Evolutionary conservation across 352 stramenopile species (phyloP).

Genomic region (Saprolegnia parasitica): DNA sequence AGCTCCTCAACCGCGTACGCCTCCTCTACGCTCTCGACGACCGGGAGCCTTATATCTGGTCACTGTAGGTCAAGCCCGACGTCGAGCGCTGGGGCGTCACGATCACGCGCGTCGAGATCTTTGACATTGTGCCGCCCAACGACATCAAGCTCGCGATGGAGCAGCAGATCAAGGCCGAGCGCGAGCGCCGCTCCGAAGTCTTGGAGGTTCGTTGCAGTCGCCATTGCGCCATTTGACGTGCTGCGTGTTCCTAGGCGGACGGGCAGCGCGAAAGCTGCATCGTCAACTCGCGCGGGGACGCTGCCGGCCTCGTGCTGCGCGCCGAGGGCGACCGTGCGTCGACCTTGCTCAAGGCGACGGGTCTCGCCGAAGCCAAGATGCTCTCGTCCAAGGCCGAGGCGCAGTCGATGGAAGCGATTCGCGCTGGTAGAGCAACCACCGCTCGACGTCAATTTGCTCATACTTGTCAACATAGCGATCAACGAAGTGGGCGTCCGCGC

Average conservation of each 20-base stretch:
- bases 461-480: conserved; percentile 30
- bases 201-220: conserved; percentile 26
- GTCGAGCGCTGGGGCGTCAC: conserved; percentile 37
- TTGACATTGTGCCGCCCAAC: conserved; percentile 36
- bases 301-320: conserved; percentile 33
- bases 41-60: too few relatives aligned
- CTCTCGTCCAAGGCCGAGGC: conserved; percentile 35
- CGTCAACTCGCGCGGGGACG: conserved; percentile 34
- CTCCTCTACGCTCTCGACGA: not conserved
- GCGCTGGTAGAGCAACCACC: conserved; percentile 30
- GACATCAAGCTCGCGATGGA: conserved; percentile 39
- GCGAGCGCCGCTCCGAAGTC: conserved; percentile 33
- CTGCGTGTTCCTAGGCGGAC: too few relatives aligned
- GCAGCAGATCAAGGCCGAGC: conserved; percentile 38
- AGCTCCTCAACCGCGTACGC: conserved; percentile 27
- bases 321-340: conserved; percentile 35
- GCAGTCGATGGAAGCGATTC: conserved; percentile 33
- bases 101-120: conserved; percentile 41
- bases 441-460: too few relatives aligned
- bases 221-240: not conserved
- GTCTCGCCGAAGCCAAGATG: conserved; percentile 34
- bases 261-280: conserved; percentile 35
- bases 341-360: conserved; percentile 31
- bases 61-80: conserved; percentile 33
- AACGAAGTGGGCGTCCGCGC: conserved; percentile 31